Evolutionary conservation across 768 basidiomycete species (phyloP), one percentile per base, ranked within the genome.

Genomic region (Suillus tomentosus): DNA sequence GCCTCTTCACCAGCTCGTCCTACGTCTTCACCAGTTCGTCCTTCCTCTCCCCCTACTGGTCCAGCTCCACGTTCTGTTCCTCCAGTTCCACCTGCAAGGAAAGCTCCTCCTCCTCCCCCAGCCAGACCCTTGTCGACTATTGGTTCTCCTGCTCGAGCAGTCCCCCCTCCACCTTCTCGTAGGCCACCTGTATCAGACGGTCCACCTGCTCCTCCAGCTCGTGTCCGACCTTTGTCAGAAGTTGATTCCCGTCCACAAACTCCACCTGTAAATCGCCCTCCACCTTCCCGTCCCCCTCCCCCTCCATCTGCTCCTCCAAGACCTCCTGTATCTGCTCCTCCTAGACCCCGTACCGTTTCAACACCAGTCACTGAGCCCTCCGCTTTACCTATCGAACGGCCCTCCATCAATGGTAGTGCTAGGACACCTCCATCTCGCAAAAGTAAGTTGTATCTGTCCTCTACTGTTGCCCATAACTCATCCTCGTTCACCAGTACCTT

Each of bases 151-250:
- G 67, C 73, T 27, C 75, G 80, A 64, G 67, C 65, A 27, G 74
- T 72, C 15, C 81, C 81, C 27, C 78, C 75, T 14, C 80, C 79
- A 9, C 82, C 80, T 48, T 69, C 71, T 15, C 79, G 83, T n/a
- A 82, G 77, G 57, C 70, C 69, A 6, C 77, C 72, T 17, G 59
- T 70, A 3, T 53, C 61, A 4, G 62, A 69, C 58, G 74, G 76
- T 8, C 68, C 74, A 19, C 71, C 77, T n/a, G 73, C 74, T 31
- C 68, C 69, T 9, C 78, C 79, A 1, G 71, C 70, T 0, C 82
- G 83, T 6, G 75, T 77, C 51, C 80, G 78, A 58, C 79, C 82
- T 5, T 60, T 81, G n/a, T 84, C 85, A 34, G 81, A 81, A 54
- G 70, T 73, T 8, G 79, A 79, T 45, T 72, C 82, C 37, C 71